Conservation (phyloP, 2,329 filamentous ascomycete genomes). For the Remersonia thermophila region DNA sequence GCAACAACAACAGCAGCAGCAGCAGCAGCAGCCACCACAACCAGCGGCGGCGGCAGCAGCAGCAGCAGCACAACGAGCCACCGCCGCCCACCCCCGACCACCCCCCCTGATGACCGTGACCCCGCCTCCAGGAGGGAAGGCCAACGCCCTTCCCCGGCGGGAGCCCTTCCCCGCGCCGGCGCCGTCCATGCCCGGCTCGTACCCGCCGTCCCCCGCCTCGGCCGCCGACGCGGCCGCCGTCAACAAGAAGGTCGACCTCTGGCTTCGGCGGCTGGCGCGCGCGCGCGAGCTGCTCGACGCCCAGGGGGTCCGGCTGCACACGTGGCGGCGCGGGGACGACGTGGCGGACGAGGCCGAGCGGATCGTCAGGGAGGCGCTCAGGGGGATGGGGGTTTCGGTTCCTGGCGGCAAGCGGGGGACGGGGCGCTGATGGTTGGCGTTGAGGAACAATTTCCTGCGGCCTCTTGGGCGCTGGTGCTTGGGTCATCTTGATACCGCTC, state of each 20-base stretch:
- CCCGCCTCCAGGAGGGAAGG: too few relatives aligned
- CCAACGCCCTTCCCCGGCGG: too few relatives aligned
- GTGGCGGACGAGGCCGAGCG: slow-evolving; percentile 53
- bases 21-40: neutral
- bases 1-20: slow-evolving; percentile 2
- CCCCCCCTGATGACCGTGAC: neutral
- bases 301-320: slow-evolving; percentile 55
- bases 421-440: too few relatives aligned
- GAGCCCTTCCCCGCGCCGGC: too few relatives aligned
- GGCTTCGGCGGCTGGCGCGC: slow-evolving; percentile 53
- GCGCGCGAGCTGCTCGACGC: slow-evolving; percentile 51
- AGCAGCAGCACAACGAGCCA: slow-evolving; percentile 1
- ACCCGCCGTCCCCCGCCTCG: too few relatives aligned
- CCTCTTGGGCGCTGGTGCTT: too few relatives aligned
- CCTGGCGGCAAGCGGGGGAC: too few relatives aligned
- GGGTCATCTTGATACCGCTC: too few relatives aligned
- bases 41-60: neutral
- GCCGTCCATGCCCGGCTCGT: too few relatives aligned
- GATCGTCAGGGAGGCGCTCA: slow-evolving; percentile 46
- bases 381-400: slow-evolving; percentile 28
- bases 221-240: slow-evolving; percentile 5
- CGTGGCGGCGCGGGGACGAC: slow-evolving; percentile 62
- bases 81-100: slow-evolving; percentile 7
- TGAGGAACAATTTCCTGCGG: too few relatives aligned
- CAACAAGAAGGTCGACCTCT: slow-evolving; percentile 62